These are phyloP conservation scores for Alternaria angustiovoidea DNA, from an alignment of 2,329 filamentous ascomycete species.

Conservation along the genomic window DNA sequence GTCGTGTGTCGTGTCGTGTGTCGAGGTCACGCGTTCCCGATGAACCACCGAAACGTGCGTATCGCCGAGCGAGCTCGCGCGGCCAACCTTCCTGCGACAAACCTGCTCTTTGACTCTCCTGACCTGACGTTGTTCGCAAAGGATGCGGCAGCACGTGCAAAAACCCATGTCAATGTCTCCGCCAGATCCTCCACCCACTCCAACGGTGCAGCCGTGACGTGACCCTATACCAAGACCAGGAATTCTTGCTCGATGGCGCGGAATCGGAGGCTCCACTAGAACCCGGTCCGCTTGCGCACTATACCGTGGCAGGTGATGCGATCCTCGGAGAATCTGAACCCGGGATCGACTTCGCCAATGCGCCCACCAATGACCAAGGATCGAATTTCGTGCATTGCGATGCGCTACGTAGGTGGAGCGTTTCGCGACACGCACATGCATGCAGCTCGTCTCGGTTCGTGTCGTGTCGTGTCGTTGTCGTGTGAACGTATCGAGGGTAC, in stretches of 20 bases:
- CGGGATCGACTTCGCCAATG: constrained; percentile 23
- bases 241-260: constrained; percentile 7
- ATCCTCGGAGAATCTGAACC: constrained; percentile 26
- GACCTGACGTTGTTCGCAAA: background rate
- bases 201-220: constrained; percentile 9
- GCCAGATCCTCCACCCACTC: background rate
- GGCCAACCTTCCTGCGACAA: constrained; percentile 1
- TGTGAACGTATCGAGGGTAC: constrained; percentile 13
- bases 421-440: background rate
- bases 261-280: constrained; percentile 11
- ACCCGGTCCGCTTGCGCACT: constrained; percentile 7
- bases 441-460: constrained; percentile 4
- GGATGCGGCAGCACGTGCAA: background rate
- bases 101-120: background rate
- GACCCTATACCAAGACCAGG: constrained; percentile 12
- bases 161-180: background rate
- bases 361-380: constrained; percentile 14
- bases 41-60: constrained; percentile 4
- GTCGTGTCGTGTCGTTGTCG: constrained; percentile 3
- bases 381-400: background rate
- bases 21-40: constrained; percentile 3
- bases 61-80: background rate
- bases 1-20: constrained; percentile 5
- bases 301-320: constrained; percentile 24
- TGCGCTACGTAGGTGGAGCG: constrained; percentile 7